These are phyloP conservation scores for Penicillium sp. DNA, from an alignment of 2,329 filamentous ascomycete species.

Conservation along the genomic window DNA sequence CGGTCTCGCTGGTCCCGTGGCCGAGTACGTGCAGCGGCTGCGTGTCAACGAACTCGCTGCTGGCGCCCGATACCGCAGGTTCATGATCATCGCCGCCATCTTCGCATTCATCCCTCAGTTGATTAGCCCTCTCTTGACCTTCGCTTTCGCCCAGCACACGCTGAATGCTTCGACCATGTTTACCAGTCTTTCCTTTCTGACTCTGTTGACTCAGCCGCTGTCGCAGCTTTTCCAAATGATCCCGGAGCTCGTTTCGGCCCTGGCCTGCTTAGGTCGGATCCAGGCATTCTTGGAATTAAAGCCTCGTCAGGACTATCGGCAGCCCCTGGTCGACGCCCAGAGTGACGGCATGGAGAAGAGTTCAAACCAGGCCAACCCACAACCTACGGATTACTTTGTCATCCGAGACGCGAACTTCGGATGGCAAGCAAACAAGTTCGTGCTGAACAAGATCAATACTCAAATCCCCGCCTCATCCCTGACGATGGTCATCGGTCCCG, in stretches of 20 bases:
- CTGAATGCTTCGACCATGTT: constrained; percentile 1
- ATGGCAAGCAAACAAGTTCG: not conserved
- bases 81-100: not conserved
- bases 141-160: not conserved
- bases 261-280: not conserved
- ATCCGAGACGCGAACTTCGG: not conserved
- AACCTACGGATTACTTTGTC: not conserved
- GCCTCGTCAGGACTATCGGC: constrained; percentile 1
- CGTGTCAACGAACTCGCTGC: not conserved
- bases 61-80: not conserved
- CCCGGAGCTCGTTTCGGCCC: not conserved
- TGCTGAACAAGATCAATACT: not conserved
- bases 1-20: not conserved
- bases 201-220: not conserved
- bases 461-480: not conserved
- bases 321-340: not conserved
- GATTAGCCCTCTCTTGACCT: not conserved
- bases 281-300: not conserved
- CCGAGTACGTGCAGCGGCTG: not conserved
- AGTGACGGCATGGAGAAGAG: not conserved
- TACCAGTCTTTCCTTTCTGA: not conserved
- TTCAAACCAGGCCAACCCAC: not conserved
- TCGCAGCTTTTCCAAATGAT: not conserved
- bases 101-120: not conserved
- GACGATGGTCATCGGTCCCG: constrained; percentile 10